These are phyloP conservation scores for Funneliformis caledonium DNA, from an alignment of 371 early-diverging fungal genomes.

Conservation along the genomic window DNA sequence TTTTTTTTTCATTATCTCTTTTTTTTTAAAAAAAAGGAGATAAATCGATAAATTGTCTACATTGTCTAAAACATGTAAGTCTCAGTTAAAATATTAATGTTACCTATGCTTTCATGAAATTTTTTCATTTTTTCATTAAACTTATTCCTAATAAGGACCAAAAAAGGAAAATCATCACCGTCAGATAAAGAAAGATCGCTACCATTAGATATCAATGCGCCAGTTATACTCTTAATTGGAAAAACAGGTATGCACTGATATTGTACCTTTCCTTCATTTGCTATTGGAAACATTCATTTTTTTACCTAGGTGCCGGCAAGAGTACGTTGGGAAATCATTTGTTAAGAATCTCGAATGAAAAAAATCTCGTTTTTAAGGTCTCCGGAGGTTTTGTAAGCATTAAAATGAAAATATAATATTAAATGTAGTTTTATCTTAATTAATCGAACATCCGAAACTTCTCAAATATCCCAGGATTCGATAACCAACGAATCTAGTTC, in stretches of 20 bases:
- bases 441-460: not conserved
- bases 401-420: not conserved
- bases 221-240: conserved; percentile 7
- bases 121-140: no score
- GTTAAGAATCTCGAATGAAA: not conserved
- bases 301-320: conserved; percentile 27
- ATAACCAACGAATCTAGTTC: not conserved
- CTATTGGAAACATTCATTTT: not conserved
- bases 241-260: conserved; percentile 21
- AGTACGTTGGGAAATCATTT: conserved; percentile 30
- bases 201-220: no score
- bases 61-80: no score
- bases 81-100: no score
- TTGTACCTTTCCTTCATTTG: not conserved
- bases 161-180: no score
- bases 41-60: no score
- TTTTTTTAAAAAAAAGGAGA: no score
- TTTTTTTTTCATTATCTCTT: no score
- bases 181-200: no score
- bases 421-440: no score
- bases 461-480: conserved; percentile 2
- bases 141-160: no score
- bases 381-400: not conserved
- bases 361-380: not conserved
- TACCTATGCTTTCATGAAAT: no score